Evolutionary conservation across 73 alveolate genomes (phyloP), one percentile per base, ranked within the genome.

Genomic region (Stentor coeruleus): DNA sequence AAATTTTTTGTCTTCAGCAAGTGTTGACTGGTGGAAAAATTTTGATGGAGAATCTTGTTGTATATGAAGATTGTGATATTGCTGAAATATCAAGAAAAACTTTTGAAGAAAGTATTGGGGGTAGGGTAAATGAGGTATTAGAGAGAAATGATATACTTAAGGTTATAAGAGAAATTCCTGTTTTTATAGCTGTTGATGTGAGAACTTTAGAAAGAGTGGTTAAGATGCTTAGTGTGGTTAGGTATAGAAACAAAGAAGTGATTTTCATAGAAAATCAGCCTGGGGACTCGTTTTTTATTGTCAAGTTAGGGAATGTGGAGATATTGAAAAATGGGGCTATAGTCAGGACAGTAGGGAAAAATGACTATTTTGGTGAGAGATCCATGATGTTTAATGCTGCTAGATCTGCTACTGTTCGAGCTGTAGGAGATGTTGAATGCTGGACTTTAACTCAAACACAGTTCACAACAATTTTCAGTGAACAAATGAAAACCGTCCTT

Each of bases 321-420:
- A 35, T 75, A 20, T 20, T 14, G n/a, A 40, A 35, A 40, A 75
- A 75, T 36, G 80, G 6, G 15, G 26, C 26, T 20, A 35, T 20
- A 15, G 1, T 39, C 2, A 15, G 72, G 74, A 31, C 15, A 15
- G 20, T 75, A 0, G 15, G 38, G 6, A 15, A 38, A 75, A 14
- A 36, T 2, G 83, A 75, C 3, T 75, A 75, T 38, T 75, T 75
- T 75, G 83, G 83, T 2, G 83, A 75, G 2, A 0, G 83, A 38
- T 31, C 83, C 11, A 20, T 75, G 6, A 14, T 75, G 26, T 75
- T 75, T 20, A 75, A 75, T 15, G 31, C 77, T 37, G n/a, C 15
- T 1, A 28, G 72, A 0, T 26, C 59, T 36, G 72, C 72, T 0
- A 75, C 83, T 0, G 84, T 75, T 37, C 20, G 26, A 37, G 83